Base-by-base conservation (phyloP, 441 rosid species). In the Omphalea diandra region DNA sequence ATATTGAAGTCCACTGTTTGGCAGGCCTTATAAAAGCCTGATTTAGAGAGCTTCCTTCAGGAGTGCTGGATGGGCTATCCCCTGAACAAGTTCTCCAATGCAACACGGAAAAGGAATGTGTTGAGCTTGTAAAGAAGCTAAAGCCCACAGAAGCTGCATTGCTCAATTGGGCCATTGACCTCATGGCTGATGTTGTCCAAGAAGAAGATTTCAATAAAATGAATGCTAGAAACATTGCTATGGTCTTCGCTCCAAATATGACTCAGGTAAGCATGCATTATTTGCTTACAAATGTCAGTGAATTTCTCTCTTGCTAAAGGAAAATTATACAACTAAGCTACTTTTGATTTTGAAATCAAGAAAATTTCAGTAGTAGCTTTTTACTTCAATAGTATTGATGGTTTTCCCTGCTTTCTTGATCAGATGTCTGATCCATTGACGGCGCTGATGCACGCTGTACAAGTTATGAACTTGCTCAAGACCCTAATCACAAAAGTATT, bases 221-320 rank as follows among this genome's bases (percentile, higher is more conserved):
- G 98, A 88, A 91, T 65, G 86, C 96, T 17, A 88, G 89, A 46
- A 93, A 89, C 73, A 86, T 93, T 0, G 98, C 98, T 47, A 88
- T 93, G 94, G 94, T 89, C 70, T 93, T 91, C 36, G 94, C 98
- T 33, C 97, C 98, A 50, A 91, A 93, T 73, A 91, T 93, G 98
- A 89, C 96, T 53, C 90, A 87, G 89, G 97, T 89, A 70, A 67
- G 63, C 62, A 67, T 47, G 11, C 61, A 27, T 47, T 29, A 66
- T 20, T 55, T 40, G 26, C 3, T 49, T 57, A 40, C 38, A 33
- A 12, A 38, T 1, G 7, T 3, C 36, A 31, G 10, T 60, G 9
- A 15, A 46, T 57, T 14, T 66, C 8, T 65, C 20, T 55, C n/a
- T 32, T 31, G 47, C 49, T 50, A 32, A 31, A 18, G 52, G 22